These are phyloP conservation scores for Chlamydomonas schloesseri DNA, from an alignment of 139 green algal genomes.

Conservation along the genomic window DNA sequence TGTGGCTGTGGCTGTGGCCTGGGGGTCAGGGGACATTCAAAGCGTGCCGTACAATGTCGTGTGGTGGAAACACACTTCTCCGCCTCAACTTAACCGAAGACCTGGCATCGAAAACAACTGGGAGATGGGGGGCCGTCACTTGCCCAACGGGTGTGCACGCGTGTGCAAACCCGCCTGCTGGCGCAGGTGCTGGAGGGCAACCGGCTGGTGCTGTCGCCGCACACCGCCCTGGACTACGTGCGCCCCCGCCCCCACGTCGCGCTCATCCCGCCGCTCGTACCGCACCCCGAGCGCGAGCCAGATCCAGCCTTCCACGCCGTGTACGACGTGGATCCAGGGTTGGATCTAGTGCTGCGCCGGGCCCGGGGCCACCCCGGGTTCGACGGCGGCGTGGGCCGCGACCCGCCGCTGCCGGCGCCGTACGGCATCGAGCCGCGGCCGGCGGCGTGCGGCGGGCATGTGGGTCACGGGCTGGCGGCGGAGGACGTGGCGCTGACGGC, in stretches of 20 bases:
- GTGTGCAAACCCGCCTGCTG: no score
- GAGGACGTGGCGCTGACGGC: constrained; percentile 49
- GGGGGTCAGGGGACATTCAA: no score
- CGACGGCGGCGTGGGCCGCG: neutral
- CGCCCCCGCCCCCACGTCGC: constrained; percentile 2
- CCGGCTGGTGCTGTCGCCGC: constrained; percentile 26
- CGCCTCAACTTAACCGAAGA: no score
- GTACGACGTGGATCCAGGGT: constrained; percentile 8
- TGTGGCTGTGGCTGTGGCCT: no score
- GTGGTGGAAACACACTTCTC: no score
- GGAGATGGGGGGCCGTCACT: no score
- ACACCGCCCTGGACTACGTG: constrained; percentile 22
- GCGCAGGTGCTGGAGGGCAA: constrained; percentile 40
- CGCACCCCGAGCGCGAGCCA: neutral
- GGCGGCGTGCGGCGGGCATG: neutral
- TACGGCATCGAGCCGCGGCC: neutral
- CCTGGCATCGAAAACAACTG: no score
- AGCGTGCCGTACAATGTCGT: no score
- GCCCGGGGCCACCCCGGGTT: neutral
- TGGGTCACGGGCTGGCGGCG: constrained; percentile 17
- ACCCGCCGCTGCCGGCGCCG: neutral
- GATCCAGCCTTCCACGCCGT: neutral
- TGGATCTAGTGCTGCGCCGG: neutral
- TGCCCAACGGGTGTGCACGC: no score
- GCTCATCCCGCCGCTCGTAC: neutral